Evolutionary conservation across 2,329 filamentous ascomycete genomes (phyloP), one percentile per base, ranked within the genome.

Genomic region (Epichloe gansuensis): DNA sequence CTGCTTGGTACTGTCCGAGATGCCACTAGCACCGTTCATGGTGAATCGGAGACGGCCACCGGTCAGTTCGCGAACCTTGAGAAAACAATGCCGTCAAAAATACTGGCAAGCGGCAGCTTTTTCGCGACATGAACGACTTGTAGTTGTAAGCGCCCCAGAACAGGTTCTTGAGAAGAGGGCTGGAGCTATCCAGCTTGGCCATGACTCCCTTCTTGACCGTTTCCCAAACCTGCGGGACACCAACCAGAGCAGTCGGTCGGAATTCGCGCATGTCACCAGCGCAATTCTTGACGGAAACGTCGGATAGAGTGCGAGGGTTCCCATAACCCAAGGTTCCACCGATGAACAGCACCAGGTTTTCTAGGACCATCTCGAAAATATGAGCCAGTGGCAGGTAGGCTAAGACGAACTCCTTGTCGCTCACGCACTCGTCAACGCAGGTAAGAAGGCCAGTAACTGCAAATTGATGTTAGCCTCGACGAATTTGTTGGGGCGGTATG

Each of bases 181-280:
- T 83, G 56, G 85, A 79, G 54, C 78, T 73, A 64, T 87, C 85
- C 55, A 97, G 83, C 69, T 90, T 89, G 61, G 75, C 72, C 58
- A 91, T 75, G 62, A 98, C 87, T 52, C 93, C 93, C 76, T 98
- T 98, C 75, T 90, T 91, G 62, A 98, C 86, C 1, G 88, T 91
- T 72, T 98, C 93, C 91, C 91, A 98, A 35, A 98, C 86, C 54
- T 94, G 91, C 2, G 93, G 93, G 3, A 98, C 93, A 67, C 93
- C 93, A 41, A 96, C 86, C 66, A 98, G 80, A 65, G 96, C 80
- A 2, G 90, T 94, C 1, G 93, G 93, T 61, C 80, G 80, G 66
- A 97, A 86, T 64, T 96, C 91, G 55, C 87, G 86, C 71, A 98
- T 95, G 62, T 98, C 93, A 60, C 93, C 91, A 60, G 84, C 82